phyloP scores from a whole-genome alignment of 768 basidiomycete species.

The Mycena galericulata region DNA sequence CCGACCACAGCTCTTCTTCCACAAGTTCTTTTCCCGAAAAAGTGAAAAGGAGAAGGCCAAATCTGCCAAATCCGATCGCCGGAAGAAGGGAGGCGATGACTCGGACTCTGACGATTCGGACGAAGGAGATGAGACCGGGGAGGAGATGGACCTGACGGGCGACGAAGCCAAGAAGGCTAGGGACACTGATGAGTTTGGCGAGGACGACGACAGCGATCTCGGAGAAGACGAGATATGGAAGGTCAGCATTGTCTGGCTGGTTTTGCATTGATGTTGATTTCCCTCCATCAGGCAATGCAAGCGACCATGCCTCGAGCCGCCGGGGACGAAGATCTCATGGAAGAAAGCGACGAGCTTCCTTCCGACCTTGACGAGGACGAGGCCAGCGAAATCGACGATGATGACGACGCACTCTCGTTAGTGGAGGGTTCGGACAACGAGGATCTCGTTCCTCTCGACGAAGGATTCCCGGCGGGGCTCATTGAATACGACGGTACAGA shows the following conservation, averaged over 20 bases:
- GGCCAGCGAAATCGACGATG: conserved; percentile 48
- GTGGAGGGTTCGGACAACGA: conserved; percentile 80
- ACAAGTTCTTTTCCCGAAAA: conserved; percentile 88
- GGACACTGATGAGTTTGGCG: conserved; percentile 43
- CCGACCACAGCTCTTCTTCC: conserved; percentile 88
- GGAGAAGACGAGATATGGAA: conserved; percentile 90
- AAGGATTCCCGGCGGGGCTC: conserved; percentile 66
- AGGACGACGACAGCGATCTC: conserved; percentile 57
- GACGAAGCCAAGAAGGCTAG: conserved; percentile 44
- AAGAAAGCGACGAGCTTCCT: conserved; percentile 43
- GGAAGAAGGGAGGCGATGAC: conserved; percentile 47
- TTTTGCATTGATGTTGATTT: neutral
- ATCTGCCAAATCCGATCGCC: conserved; percentile 51
- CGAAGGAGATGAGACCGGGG: conserved; percentile 56
- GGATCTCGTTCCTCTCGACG: conserved; percentile 70
- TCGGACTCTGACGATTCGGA: conserved; percentile 55
- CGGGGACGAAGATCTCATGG: conserved; percentile 61
- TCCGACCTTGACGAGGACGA: conserved; percentile 49
- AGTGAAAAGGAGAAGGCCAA: conserved; percentile 64
- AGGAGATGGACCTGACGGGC: conserved; percentile 46
- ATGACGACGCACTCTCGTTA: conserved; percentile 63
- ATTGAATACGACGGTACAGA: conserved; percentile 71
- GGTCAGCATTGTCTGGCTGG: conserved; percentile 56
- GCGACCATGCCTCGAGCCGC: conserved; percentile 77
- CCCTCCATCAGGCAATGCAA: conserved; percentile 80